Base-by-base conservation (phyloP, 345 rosid species). In the Stellera chamaejasme region DNA sequence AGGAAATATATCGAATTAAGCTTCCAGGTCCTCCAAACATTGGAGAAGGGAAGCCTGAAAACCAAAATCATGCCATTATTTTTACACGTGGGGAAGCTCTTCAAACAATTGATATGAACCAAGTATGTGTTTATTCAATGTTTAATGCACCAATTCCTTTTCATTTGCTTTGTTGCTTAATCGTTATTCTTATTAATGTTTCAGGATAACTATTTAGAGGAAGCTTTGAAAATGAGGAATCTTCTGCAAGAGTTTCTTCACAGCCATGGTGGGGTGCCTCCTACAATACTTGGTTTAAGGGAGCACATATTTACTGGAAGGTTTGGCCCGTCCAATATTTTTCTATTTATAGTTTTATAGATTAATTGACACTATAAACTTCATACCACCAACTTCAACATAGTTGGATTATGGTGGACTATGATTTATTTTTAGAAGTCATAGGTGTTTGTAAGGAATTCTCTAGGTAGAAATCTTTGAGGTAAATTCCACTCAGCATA, bases 31-130 rank as follows among this genome's bases (percentile, higher is more conserved):
- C 83, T 49, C 98, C 96, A 61, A 91, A 75, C 68, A 88, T 91
- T 11, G 98, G 98, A 67, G 96, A 91, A 75, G 98, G 98, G 52
- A 91, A 91, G 74, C 98, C 98, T 50, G 98, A 91, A 82, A 91
- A 91, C 72, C 96, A 91, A 79, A 91, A 91, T 57, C 92, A 88
- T 66, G 88, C 95, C 55, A 83, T 91, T 53, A 69, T 91, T 55
- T 91, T 91, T 63, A 91, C 98, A 52, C 87, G 98, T 19, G 98
- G 98, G 49, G 98, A 91, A 77, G 94, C 96, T 66, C 88, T 91
- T 45, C 98, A 91, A 59, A 82, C 96, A 5, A 91, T 91, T 63
- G 98, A 91, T 70, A 91, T 91, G 98, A 91, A 91, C 79, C 98
- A 91, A 62, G 98, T 91, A 77, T 43, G 67, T 27, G 60, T 59